These are phyloP conservation scores for Fistulina hepatica DNA, from an alignment of 1,284 basidiomycete species.

Conservation along the genomic window DNA sequence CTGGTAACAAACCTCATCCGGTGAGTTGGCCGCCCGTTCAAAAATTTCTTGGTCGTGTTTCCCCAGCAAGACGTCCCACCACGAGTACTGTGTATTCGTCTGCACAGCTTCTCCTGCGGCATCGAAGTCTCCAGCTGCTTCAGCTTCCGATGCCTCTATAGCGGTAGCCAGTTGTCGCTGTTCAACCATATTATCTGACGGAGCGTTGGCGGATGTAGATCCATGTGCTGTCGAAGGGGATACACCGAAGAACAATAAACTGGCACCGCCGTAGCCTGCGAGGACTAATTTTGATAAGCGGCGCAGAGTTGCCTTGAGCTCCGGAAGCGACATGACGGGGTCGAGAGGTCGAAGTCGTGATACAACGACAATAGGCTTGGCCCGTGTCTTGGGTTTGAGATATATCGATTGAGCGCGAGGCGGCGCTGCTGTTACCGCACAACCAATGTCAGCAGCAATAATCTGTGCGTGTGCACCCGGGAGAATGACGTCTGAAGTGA, in stretches of 20 bases:
- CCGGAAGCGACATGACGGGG: constrained; percentile 18
- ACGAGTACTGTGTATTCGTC: constrained; percentile 51
- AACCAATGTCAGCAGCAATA: constrained; percentile 61
- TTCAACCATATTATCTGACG: constrained; percentile 36
- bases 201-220: constrained; percentile 20
- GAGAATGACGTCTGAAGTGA: constrained; percentile 57
- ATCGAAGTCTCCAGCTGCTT: constrained; percentile 35
- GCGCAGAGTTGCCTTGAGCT: constrained; percentile 56
- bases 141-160: constrained; percentile 57
- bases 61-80: constrained; percentile 71
- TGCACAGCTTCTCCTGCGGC: constrained; percentile 7
- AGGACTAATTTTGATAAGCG: constrained; percentile 70
- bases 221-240: constrained; percentile 30
- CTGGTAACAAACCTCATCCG: too few relatives aligned
- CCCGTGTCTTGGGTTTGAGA: background rate
- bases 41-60: constrained; percentile 73
- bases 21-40: constrained; percentile 30
- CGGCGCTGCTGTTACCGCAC: too few relatives aligned
- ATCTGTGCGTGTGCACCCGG: constrained; percentile 55
- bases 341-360: constrained; percentile 1
- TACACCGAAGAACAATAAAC: constrained; percentile 67
- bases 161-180: constrained; percentile 51
- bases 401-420: constrained; percentile 17
- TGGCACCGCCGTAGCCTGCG: constrained; percentile 71
- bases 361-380: too few relatives aligned